phyloP scores from a whole-genome alignment of 768 basidiomycete species.

The Boletus sp. region DNA sequence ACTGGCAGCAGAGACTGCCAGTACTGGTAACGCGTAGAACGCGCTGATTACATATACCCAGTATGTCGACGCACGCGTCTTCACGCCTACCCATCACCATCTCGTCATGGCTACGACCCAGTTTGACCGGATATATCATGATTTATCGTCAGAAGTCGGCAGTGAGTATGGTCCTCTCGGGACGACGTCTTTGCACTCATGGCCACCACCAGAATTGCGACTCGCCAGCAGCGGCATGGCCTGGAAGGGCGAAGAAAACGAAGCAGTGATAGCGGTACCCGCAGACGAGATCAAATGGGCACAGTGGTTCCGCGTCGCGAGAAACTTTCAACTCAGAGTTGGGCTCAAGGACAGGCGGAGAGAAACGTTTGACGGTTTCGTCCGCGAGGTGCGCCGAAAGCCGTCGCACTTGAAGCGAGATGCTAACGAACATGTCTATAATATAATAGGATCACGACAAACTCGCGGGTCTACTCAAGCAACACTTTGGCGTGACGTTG shows the following conservation, averaged over 20 bases:
- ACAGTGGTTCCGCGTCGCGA: constrained; percentile 89
- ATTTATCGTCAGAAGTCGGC: constrained; percentile 66
- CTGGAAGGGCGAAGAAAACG: constrained; percentile 82
- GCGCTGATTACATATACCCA: constrained; percentile 22
- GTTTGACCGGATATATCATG: constrained; percentile 85
- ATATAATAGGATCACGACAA: constrained; percentile 80
- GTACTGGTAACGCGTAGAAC: constrained; percentile 1
- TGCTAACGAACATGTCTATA: not conserved
- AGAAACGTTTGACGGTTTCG: constrained; percentile 93
- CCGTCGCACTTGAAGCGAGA: not conserved
- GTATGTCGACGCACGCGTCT: constrained; percentile 32
- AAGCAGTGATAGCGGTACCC: constrained; percentile 60
- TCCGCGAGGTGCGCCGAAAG: constrained; percentile 63
- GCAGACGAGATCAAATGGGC: constrained; percentile 81
- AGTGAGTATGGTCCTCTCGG: constrained; percentile 54
- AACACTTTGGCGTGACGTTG: constrained; percentile 80
- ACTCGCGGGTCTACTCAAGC: constrained; percentile 76
- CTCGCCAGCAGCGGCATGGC: constrained; percentile 89
- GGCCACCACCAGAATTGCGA: constrained; percentile 65
- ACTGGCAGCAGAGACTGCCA: no score
- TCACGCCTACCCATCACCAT: constrained; percentile 14
- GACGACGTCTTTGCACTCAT: not conserved
- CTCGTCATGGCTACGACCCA: constrained; percentile 62
- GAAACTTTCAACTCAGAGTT: constrained; percentile 86
- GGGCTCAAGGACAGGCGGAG: constrained; percentile 74